A percentile compares a stretch with the other conserved stretches of the same genome.
Conservation (phyloP, 305 asterid genomes). For the Fraxinus dipetala region DNA sequence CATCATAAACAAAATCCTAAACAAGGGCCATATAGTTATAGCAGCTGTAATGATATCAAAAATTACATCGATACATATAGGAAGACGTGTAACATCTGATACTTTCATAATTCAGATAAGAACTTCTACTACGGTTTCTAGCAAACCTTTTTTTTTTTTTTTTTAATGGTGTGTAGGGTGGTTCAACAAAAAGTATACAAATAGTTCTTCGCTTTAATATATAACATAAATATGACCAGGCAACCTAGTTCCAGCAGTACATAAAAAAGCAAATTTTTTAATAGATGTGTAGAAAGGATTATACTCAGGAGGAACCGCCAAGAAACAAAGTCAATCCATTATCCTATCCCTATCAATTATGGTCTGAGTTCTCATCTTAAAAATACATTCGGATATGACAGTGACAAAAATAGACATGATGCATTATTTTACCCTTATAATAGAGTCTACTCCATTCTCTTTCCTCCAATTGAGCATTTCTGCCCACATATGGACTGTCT, state of each 20-base stretch:
- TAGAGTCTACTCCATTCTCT: conserved; percentile 75
- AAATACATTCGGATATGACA: conserved; percentile 10
- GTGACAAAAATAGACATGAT: conserved; percentile 11
- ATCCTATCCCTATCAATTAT: conserved; percentile 7
- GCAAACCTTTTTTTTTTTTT: neutral
- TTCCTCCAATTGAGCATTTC: conserved; percentile 95
- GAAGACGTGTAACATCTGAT: conserved; percentile 3
- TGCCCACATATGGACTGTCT: conserved; percentile 80
- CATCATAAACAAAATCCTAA: conserved; percentile 84
- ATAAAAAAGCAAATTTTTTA: neutral
- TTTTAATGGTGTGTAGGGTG: neutral
- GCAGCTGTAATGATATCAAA: conserved; percentile 23
- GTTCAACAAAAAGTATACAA: neutral
- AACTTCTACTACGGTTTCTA: neutral
- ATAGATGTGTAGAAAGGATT: neutral
- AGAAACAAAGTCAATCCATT: conserved; percentile 16
- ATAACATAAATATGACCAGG: neutral
- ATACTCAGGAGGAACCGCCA: neutral
- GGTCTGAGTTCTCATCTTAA: conserved; percentile 10
- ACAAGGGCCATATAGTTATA: conserved; percentile 23
- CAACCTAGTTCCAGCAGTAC: neutral
- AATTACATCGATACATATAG: conserved; percentile 8
- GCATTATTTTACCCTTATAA: conserved; percentile 56
- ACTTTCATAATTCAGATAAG: conserved; percentile 3
- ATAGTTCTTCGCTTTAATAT: neutral